Evolutionary conservation across 2,329 filamentous ascomycete species (phyloP), one percentile per base, ranked within the genome.

Genomic region (Akanthomyces uredinophilus): DNA sequence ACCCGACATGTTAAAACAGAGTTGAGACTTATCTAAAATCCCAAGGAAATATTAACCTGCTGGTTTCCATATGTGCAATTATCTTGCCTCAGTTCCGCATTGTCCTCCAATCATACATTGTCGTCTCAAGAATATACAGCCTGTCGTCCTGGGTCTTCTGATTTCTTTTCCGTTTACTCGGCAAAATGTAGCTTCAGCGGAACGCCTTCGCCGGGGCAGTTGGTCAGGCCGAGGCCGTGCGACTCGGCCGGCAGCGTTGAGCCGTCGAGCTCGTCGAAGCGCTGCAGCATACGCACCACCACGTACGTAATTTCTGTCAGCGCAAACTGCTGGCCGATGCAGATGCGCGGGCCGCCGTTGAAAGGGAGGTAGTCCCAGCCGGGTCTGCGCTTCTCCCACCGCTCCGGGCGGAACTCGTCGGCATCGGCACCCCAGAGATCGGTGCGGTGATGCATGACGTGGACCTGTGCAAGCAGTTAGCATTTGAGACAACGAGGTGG

Each of bases 401-500:
- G 66, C 65, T 79, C 77, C 0, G 78, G 78, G 49, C 68, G 72
- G 66, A 78, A 79, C 29, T 75, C 70, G 5, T 75, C 68, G 13
- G 76, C 72, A 44, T 78, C 74, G 2, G 68, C 64, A 0, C 76
- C 77, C 67, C 72, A 80, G 20, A 78, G 67, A 47, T 77, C 73
- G 22, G 69, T 69, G 14, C 71, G 66, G 2, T 75, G 72, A 47
- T 79, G 76, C 74, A 78, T 76, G 16, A 72, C 63, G 51, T 64
- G 52, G 22, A 61, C 58, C 44, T 60, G 39, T 4, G 3, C 6
- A 8, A 2, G 6, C n/a, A 14, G 44, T 61, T 47, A 67, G 67
- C 72, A 14, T 14, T 52, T 16, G n/a, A 22, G 4, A 13, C 1
- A 5, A 4, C 18, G 3, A 13, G n/a, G 0, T 3, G 11, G 16